Percentiles rank a stretch among this genome's conserved stretches.
phyloP scores from a whole-genome alignment of 192 early-diverging fungal genomes.

The Coemansia sp. region DNA sequence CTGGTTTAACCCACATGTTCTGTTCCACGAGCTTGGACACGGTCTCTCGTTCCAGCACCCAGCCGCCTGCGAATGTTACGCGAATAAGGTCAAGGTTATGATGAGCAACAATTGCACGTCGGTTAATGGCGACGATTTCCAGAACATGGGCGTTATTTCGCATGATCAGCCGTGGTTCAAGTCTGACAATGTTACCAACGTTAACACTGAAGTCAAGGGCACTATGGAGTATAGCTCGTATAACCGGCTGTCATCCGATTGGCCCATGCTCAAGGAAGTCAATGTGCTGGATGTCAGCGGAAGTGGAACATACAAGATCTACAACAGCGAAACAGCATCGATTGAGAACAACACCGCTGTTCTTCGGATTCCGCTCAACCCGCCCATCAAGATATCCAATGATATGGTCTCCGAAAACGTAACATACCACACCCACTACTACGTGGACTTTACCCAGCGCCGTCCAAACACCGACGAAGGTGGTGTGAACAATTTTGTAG shows the following conservation, averaged over 20 bases:
- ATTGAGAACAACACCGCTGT: conserved; percentile 1
- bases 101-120: conserved; percentile 5
- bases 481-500: neutral
- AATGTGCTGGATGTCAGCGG: conserved; percentile 5
- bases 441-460: conserved; percentile 3
- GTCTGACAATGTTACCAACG: neutral
- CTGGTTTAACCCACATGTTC: conserved; percentile 2
- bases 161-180: conserved; percentile 7
- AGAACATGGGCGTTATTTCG: conserved; percentile 3
- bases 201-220: neutral
- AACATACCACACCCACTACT: conserved; percentile 2
- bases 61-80: neutral
- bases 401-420: neutral
- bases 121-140: neutral
- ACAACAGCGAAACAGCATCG: conserved; percentile 1
- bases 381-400: neutral
- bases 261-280: conserved; percentile 2
- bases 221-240: conserved; percentile 5
- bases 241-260: neutral
- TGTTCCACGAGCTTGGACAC: conserved; percentile 8
- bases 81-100: neutral
- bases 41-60: conserved; percentile 1
- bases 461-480: neutral
- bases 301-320: conserved; percentile 4
- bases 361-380: conserved; percentile 3